phyloP scores from a whole-genome alignment of 2,329 filamentous ascomycete genomes.

The Dactylellina drechsleri region DNA sequence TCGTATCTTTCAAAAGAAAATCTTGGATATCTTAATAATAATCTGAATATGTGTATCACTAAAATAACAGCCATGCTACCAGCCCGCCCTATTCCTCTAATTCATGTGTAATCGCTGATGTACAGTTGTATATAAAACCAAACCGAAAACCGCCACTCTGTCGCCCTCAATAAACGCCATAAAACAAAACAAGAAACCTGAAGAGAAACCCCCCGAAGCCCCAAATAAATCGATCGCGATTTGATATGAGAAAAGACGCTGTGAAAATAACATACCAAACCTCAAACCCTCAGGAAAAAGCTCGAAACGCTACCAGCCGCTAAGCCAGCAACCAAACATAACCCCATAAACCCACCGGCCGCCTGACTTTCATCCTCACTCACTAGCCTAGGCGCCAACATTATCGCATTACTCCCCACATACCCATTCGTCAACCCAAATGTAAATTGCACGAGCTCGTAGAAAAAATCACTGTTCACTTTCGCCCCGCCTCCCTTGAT shows the following conservation, averaged over 20 bases:
- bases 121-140: background rate
- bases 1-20: background rate
- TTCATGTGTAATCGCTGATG: background rate
- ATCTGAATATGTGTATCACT: background rate
- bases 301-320: conserved; percentile 41
- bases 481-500: conserved; percentile 78
- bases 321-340: conserved; percentile 51
- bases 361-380: conserved; percentile 84
- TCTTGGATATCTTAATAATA: background rate
- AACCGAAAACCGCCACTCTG: background rate
- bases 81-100: too few species aligned
- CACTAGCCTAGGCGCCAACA: conserved; percentile 84
- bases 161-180: conserved; percentile 27
- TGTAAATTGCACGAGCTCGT: conserved; percentile 79
- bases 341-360: conserved; percentile 90
- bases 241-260: background rate
- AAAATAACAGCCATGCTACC: too few species aligned
- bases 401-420: conserved; percentile 88
- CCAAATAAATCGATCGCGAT: background rate
- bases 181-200: conserved; percentile 1
- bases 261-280: background rate
- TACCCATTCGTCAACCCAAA: conserved; percentile 91
- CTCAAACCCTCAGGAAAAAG: conserved; percentile 41
- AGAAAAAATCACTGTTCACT: conserved; percentile 85
- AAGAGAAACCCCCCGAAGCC: conserved; percentile 1